Evolutionary conservation across 1,284 basidiomycete genomes (phyloP), one percentile per base, ranked within the genome.

Genomic region (Apiotrichum siamense): DNA sequence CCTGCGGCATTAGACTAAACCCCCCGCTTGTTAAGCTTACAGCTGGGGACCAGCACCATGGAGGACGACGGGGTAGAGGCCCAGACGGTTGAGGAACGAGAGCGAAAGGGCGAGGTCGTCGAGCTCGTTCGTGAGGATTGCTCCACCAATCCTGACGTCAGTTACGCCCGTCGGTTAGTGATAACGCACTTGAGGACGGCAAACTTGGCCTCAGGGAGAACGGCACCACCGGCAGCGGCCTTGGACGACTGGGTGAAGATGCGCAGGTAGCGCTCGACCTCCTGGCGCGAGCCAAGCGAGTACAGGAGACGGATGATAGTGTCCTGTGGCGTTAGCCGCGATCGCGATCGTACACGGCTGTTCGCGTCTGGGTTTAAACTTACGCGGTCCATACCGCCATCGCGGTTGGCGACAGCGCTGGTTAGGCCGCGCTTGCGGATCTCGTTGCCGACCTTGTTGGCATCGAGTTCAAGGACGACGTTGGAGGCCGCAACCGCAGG

Each of bases 21-120:
- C n/a, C n/a, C n/a, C n/a, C 15, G 9, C 13, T 20, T 24, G 4
- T 5, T 12, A 3, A 12, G 54, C 72, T 57, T 47, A 73, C 69
- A 93, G 76, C 72, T 93, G 90, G 35, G 91, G 91, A n/a, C 91
- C 91, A 55, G 86, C 92, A 45, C 92, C 92, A 76, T 97, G 92
- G 7, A 96, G 81, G 41, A 97, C 84, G 57, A 97, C 87, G 0
- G 92, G 93, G 76, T 93, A 96, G 25, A 97, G 81, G 6, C 92
- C 93, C 45, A 96, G 86, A 43, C 88, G 83, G 76, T 92, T 93
- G 52, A 97, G 79, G 78, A 96, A 96, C 73, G 88, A 91, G 61
- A 97, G 80, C 60, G 87, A 92, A 50, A 92, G 82, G 3, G 91
- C 89, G 44, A 97, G 83, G 65, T 94, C 91, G 58, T 94, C 87